Evolutionary conservation across 495 filamentous ascomycete genomes (phyloP).

Genomic region (Pyrenula massariospora): DNA sequence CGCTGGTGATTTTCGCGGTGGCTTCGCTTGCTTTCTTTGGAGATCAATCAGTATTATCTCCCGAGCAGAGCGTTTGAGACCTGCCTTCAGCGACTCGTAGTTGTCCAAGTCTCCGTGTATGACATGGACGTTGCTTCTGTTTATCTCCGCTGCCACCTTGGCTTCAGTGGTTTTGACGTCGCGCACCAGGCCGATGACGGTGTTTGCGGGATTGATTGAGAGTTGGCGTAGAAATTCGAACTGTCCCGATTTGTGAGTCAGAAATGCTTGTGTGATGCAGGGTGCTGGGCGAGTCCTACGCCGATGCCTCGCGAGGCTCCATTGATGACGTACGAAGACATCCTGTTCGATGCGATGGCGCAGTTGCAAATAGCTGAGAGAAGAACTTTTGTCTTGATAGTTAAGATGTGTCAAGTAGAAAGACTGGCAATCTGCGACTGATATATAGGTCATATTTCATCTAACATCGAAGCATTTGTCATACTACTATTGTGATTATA

Average conservation of each 20-base stretch:
- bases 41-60: not conserved
- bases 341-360: conserved; percentile 3
- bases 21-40: conserved; percentile 15
- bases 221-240: conserved; percentile 10
- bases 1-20: conserved; percentile 18
- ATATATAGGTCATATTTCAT: not conserved
- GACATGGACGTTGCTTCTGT: conserved; percentile 25
- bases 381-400: conserved; percentile 2
- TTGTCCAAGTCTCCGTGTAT: conserved; percentile 26
- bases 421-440: not conserved
- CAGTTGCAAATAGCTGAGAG: not conserved
- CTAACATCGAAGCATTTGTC: not conserved
- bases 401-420: not conserved
- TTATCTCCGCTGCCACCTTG: conserved; percentile 10
- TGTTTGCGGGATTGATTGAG: conserved; percentile 15
- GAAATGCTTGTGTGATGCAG: conserved; percentile 1
- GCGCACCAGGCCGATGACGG: conserved; percentile 27
- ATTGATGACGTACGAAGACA: conserved; percentile 15
- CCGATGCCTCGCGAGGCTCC: conserved; percentile 14
- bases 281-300: conserved; percentile 5
- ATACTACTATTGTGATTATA: not conserved
- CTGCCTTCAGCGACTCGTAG: conserved; percentile 23
- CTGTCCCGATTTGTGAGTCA: conserved; percentile 8
- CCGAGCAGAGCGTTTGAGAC: not conserved
- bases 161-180: conserved; percentile 12